Conservation (phyloP, 2,329 filamentous ascomycete species). For the Pseudocercospora pini-densiflorae region DNA sequence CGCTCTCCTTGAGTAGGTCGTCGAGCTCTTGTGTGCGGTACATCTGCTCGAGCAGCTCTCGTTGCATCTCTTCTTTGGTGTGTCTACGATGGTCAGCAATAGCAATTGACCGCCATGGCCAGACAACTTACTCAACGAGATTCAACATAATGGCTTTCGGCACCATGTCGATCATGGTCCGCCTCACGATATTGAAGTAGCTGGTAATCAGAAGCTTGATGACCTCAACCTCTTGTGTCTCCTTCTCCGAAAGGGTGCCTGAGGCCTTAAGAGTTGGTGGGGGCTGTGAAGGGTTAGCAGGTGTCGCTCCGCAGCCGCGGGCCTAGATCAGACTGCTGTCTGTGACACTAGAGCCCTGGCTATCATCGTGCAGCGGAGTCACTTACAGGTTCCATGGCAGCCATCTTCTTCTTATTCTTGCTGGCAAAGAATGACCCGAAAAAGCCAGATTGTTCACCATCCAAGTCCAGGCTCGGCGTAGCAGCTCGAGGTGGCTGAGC, state of each 20-base stretch:
- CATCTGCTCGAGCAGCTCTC: constrained; percentile 95
- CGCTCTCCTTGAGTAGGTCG: constrained; percentile 94
- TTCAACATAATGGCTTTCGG: constrained; percentile 99
- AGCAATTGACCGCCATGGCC: background rate
- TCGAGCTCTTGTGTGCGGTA: constrained; percentile 90
- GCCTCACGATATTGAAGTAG: constrained; percentile 97
- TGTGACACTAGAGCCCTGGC: background rate
- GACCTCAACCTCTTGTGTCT: constrained; percentile 94
- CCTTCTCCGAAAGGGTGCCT: constrained; percentile 89
- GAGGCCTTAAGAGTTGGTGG: constrained; percentile 61
- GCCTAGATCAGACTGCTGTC: background rate
- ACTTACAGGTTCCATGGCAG: constrained; percentile 85
- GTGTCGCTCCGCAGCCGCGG: background rate
- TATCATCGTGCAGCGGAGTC: background rate
- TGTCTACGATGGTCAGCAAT: constrained; percentile 58
- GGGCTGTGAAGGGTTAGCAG: background rate
- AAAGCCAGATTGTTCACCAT: constrained; percentile 67
- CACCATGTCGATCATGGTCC: constrained; percentile 99
- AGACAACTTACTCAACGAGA: constrained; percentile 79
- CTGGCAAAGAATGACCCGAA: constrained; percentile 98
- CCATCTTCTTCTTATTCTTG: constrained; percentile 99
- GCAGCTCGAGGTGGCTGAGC: constrained; percentile 69
- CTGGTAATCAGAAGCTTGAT: constrained; percentile 97
- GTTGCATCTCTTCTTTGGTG: constrained; percentile 98
- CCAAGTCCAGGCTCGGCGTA: constrained; percentile 72